Base-by-base conservation (phyloP, 164 flowering plant species). In the Nymphaea thermarum region DNA sequence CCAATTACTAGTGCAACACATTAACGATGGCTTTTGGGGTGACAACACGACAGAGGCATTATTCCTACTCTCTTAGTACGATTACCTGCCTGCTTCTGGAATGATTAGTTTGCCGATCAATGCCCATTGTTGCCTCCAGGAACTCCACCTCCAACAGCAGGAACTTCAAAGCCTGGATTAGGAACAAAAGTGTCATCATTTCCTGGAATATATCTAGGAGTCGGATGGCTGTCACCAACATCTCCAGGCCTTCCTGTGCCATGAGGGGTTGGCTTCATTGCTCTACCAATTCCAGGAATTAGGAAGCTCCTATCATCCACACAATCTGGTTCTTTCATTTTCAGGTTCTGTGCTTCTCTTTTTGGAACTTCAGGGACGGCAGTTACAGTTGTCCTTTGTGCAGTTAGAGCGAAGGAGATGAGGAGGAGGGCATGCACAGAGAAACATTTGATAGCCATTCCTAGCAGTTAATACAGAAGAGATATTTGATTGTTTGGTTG, bases 331-430 rank as follows among this genome's bases (percentile, higher is more conserved):
- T 63, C 61, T 45, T 59, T 65, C 3, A n/a, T 36, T 43, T 62
- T 43, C 3, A 7, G 8, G n/a, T 65, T 43, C 53, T 42, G 16
- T n/a, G 43, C 44, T 6, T 60, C 4, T 25, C 6, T 12, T 47
- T 14, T 25, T 6, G 79, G 78, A 44, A 74, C 43, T 59, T 69
- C 45, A 6, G 80, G 75, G 5, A 65, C 75, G 15, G 81, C 79
- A 2, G 44, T 68, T 4, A 75, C 43, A 63, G 70, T 18, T 17
- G 43, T 43, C n/a, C 61, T 43, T 7, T 44, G 51, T 61, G 75
- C 72, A 14, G 67, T 66, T 59, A 75, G 66, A 62, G 76, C 60
- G 71, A 43, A 62, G 68, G 71, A 51, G 64, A 73, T 15, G 65
- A 78, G 65, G 57, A 78, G 16, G 68, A 68, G 51, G 67, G 75